Evolutionary conservation across 768 basidiomycete species (phyloP), one percentile per base, ranked within the genome.

Genomic region (Pleurotus ostreatus): DNA sequence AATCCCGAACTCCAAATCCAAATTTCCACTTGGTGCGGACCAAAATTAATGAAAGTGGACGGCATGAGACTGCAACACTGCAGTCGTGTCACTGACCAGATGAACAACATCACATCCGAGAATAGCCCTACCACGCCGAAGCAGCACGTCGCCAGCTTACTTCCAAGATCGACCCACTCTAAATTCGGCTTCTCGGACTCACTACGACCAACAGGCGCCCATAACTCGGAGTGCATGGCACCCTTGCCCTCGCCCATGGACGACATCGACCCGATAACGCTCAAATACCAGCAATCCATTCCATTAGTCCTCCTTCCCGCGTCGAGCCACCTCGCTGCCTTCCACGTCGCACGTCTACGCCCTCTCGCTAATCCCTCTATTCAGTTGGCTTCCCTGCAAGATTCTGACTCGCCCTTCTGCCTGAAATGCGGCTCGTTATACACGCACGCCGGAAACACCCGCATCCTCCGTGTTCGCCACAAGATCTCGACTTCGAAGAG

Each of bases 261-360:
- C 39, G 34, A 53, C 34, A 4, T 12, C 58, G 61, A 66, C 56
- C 30, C 62, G 16, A 58, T 73, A 15, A 77, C 82, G 1, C 51
- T 67, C 53, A 77, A 72, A 61, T 83, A 81, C 60, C 75, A 77
- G 58, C 68, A 74, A 40, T 68, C 76, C 11, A 63, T 88, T 15
- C 74, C 86, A 13, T 73, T 69, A 59, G 65, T 71, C 15, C 68
- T 89, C 53, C 73, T 80, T 23, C 59, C 78, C 3, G 61, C 80
- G 38, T 84, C 86, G 2, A 77, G 84, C 7, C 47, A 73, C 34
- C 79, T 91, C 47, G 79, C 89, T 12, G 86, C 88, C 39, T 71
- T 86, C 25, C 87, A 90, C 64, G 67, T 77, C 0, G 63, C 72
- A 12, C 77, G 81, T 46, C 68, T 70, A 15, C 70, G 57, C 12